A percentile compares a stretch with the other conserved stretches of the same genome.
Evolutionary conservation across 1,284 basidiomycete genomes (phyloP).

Genomic region (Erythrobasidium hasegawianum): DNA sequence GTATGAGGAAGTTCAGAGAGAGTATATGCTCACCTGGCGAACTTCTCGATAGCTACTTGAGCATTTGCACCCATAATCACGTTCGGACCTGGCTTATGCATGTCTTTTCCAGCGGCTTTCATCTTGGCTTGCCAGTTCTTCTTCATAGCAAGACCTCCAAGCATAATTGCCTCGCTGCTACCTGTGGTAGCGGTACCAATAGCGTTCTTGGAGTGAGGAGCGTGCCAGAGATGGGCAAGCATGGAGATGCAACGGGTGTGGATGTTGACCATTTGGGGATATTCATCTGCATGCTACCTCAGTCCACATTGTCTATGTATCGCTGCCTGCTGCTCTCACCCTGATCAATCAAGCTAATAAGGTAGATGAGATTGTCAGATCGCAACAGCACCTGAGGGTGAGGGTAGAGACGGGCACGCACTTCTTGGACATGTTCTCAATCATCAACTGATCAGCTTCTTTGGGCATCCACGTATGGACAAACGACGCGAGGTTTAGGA

Average conservation of each 20-base stretch:
- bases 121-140: conserved; percentile 85
- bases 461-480: conserved; percentile 50
- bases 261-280: conserved; percentile 69
- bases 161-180: conserved; percentile 73
- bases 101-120: conserved; percentile 78
- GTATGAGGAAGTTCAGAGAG: too few relatives aligned
- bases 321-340: conserved; percentile 54
- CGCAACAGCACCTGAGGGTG: too few relatives aligned
- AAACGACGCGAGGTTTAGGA: conserved; percentile 70
- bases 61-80: conserved; percentile 64
- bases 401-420: too few relatives aligned
- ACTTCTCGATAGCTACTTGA: conserved; percentile 83
- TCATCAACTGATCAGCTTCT: conserved; percentile 65
- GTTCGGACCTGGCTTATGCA: conserved; percentile 69
- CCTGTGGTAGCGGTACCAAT: conserved; percentile 92
- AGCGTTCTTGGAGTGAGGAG: conserved; percentile 65
- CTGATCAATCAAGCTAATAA: too few relatives aligned
- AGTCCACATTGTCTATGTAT: too few relatives aligned
- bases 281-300: conserved; percentile 92
- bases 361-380: too few relatives aligned
- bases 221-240: conserved; percentile 89
- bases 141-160: conserved; percentile 92
- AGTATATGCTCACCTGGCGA: conserved; percentile 8
- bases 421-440: conserved; percentile 73
- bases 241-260: conserved; percentile 81